These are phyloP conservation scores for Fusarium aywerte DNA, from an alignment of 2,329 filamentous ascomycete species.

Conservation along the genomic window DNA sequence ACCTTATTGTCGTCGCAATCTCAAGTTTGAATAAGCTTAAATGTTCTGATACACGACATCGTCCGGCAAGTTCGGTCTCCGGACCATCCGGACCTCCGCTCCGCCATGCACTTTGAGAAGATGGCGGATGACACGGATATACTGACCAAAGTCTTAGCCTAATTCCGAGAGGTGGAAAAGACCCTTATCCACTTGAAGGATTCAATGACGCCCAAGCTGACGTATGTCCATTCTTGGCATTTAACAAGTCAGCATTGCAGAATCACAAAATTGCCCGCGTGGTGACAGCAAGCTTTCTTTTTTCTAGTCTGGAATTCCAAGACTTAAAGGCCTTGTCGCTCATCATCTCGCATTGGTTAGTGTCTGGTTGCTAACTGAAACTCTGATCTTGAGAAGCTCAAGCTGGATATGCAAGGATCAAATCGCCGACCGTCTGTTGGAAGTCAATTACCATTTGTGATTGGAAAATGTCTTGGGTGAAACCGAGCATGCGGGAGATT, in stretches of 20 bases:
- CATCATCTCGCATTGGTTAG: neutral
- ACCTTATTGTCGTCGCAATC: neutral
- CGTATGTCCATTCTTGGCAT: conserved; percentile 26
- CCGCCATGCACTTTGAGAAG: neutral
- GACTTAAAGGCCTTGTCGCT: neutral
- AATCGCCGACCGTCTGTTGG: neutral
- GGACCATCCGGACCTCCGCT: too few species aligned
- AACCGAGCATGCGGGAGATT: neutral
- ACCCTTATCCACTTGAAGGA: conserved; percentile 8
- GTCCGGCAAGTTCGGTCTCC: conserved; percentile 3
- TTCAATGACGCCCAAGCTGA: conserved; percentile 29
- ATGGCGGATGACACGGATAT: conserved; percentile 3
- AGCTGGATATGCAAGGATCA: neutral
- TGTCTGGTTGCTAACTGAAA: neutral
- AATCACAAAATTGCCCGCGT: conserved; percentile 8
- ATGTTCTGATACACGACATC: neutral
- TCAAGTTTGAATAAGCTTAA: conserved; percentile 23
- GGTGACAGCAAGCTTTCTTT: neutral
- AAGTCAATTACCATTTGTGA: neutral
- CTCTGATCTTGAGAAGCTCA: neutral
- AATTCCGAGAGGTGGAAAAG: conserved; percentile 21
- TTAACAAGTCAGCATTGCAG: conserved; percentile 9
- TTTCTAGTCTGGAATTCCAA: neutral
- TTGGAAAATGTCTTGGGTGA: neutral
- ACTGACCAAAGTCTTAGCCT: conserved; percentile 8